phyloP scores from a whole-genome alignment of 2,329 filamentous ascomycete genomes.

The Aspergillus ustus region DNA sequence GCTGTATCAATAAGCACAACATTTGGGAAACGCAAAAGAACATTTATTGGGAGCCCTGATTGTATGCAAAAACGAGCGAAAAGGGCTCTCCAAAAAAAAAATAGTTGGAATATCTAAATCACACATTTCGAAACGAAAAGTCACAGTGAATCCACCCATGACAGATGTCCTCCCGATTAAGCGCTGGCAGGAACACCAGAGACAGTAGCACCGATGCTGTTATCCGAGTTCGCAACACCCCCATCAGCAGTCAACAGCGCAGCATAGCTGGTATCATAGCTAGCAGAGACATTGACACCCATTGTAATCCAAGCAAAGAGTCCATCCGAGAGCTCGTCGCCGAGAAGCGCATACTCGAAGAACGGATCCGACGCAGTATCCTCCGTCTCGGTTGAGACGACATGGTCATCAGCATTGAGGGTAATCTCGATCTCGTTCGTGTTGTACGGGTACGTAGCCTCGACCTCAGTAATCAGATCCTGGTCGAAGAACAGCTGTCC shows the following conservation, averaged over 20 bases:
- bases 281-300: constrained; percentile 3
- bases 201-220: no score
- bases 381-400: constrained; percentile 51
- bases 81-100: no score
- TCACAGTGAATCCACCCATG: no score
- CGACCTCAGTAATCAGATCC: constrained; percentile 55
- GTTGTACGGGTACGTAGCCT: constrained; percentile 44
- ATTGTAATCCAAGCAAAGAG: constrained; percentile 11
- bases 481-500: constrained; percentile 65
- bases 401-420: constrained; percentile 46
- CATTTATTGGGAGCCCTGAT: no score
- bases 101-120: no score
- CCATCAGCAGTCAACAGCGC: background rate
- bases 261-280: constrained; percentile 1
- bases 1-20: no score
- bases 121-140: no score
- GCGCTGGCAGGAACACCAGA: background rate
- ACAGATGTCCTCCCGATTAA: background rate
- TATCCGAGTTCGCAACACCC: constrained; percentile 1
- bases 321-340: constrained; percentile 54
- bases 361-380: constrained; percentile 59
- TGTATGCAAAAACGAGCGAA: no score
- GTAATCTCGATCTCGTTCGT: constrained; percentile 36
- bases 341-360: constrained; percentile 59
- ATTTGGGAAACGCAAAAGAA: no score